A percentile compares a stretch with the other conserved stretches of the same genome.
phyloP scores from a whole-genome alignment of 2,329 filamentous ascomycete species.

The Cladosporium oxysporum region DNA sequence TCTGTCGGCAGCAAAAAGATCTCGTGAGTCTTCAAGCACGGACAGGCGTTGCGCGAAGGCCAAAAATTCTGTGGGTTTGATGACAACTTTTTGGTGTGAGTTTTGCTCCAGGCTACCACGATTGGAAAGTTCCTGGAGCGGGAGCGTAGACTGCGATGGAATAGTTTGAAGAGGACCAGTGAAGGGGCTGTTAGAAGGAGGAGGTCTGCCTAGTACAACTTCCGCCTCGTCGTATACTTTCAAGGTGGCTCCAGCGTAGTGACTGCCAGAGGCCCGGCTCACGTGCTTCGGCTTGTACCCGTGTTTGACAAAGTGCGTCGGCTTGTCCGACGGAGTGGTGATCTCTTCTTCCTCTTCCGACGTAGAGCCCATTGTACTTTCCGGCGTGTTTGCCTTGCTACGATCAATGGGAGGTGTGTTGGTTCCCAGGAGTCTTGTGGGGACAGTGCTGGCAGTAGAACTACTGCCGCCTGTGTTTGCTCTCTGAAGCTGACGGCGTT shows the following conservation, averaged over 20 bases:
- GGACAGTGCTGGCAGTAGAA: conserved; percentile 22
- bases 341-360: conserved; percentile 31
- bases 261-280: conserved; percentile 9
- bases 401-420: conserved; percentile 19
- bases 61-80: conserved; percentile 21
- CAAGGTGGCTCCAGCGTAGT: conserved; percentile 17
- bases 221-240: conserved; percentile 23
- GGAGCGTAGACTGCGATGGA: conserved; percentile 29
- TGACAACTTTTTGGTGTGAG: conserved; percentile 3
- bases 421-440: conserved; percentile 6
- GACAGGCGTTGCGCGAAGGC: conserved; percentile 22
- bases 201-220: conserved; percentile 19
- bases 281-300: conserved; percentile 19
- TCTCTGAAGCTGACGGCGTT: conserved; percentile 28
- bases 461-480: conserved; percentile 24
- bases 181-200: conserved; percentile 31
- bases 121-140: conserved; percentile 2
- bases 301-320: conserved; percentile 15
- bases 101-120: not conserved
- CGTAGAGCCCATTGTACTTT: conserved; percentile 25
- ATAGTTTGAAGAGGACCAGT: conserved; percentile 31
- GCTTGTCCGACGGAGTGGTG: conserved; percentile 26
- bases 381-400: conserved; percentile 30
- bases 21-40: conserved; percentile 17
- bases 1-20: not conserved